Evolutionary conservation across 805 yeast species (phyloP), one percentile per base, ranked within the genome.

Genomic region (Pichia californica): DNA sequence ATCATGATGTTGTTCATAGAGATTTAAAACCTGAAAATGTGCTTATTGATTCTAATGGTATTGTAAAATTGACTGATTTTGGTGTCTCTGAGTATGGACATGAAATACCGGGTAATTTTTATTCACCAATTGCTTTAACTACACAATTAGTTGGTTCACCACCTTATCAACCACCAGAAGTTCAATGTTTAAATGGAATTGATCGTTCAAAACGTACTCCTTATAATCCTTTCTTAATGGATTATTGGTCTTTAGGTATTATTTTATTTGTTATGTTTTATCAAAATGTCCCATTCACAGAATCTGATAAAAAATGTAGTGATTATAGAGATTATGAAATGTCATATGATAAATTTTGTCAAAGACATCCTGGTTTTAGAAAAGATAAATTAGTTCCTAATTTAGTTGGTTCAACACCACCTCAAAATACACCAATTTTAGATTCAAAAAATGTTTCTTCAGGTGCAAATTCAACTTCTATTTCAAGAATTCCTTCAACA

Each of bases 11-110:
- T 55, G 96, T 89, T 16, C 98, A 91, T 62, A 74, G 98, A 46
- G 99, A 91, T 62, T 71, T 91, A 57, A 91, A 91, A 66, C 98
- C 98, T 7, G 99, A 91, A 60, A 91, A 91, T 63, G 70, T 91
- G 38, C 70, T 91, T 36, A 81, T 87, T 53, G 67, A 85, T 30
- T 63, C 70, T 18, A 60, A 65, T 15, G 79, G 75, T 10, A 69
- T 71, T 23, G 73, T 82, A 47, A 81, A 93, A 29, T 71, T 91
- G 51, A 96, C 97, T 1, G 99, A 91, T 66, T 91, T 91, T 63
- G 99, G 99, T 41, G 93, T 91, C 50, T 76, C 85, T 36, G 84
- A 78, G 43, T 81, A 77, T 62, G 85, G 82, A 19, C 82, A 80
- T 58, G 74, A 65, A 43, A 68, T 63, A 20, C 78, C 77, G 0